These are phyloP conservation scores for Aspergillus jensenii DNA, from an alignment of 2,329 filamentous ascomycete species.

Conservation along the genomic window DNA sequence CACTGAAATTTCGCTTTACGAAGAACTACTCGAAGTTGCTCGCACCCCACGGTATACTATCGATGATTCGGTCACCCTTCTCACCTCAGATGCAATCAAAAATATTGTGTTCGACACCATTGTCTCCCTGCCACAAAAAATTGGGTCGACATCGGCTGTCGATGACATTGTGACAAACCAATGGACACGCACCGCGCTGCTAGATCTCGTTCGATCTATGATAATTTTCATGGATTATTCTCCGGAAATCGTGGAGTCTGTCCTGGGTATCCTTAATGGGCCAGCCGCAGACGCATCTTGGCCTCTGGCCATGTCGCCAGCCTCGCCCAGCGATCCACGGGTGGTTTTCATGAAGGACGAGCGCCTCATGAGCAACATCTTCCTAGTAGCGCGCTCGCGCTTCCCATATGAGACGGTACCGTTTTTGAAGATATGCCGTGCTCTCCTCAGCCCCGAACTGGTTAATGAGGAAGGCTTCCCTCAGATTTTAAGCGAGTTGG, in stretches of 20 bases:
- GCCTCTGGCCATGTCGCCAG: conserved; percentile 16
- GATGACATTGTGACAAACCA: conserved; percentile 58
- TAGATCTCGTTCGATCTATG: conserved; percentile 70
- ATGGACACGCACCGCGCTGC: conserved; percentile 62
- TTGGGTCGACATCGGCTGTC: conserved; percentile 49
- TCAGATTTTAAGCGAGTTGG: conserved; percentile 63
- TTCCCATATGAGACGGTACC: conserved; percentile 85
- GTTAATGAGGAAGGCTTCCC: conserved; percentile 50
- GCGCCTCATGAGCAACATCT: conserved; percentile 57
- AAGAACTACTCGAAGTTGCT: conserved; percentile 49
- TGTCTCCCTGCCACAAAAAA: conserved; percentile 42
- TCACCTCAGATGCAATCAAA: conserved; percentile 49
- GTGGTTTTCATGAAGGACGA: conserved; percentile 58
- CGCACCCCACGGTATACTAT: conserved; percentile 36
- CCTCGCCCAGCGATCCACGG: conserved; percentile 39
- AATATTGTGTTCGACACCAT: conserved; percentile 52
- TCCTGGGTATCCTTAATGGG: conserved; percentile 64
- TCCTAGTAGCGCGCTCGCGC: conserved; percentile 69
- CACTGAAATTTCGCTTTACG: conserved; percentile 45
- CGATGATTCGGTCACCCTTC: conserved; percentile 49
- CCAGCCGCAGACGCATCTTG: conserved; percentile 22
- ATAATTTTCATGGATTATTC: conserved; percentile 70
- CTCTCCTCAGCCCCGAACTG: conserved; percentile 54
- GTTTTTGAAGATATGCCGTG: conserved; percentile 70
- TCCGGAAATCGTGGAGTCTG: conserved; percentile 65